Conservation (phyloP, 768 basidiomycete species). For the Serendipita sp. region DNA sequence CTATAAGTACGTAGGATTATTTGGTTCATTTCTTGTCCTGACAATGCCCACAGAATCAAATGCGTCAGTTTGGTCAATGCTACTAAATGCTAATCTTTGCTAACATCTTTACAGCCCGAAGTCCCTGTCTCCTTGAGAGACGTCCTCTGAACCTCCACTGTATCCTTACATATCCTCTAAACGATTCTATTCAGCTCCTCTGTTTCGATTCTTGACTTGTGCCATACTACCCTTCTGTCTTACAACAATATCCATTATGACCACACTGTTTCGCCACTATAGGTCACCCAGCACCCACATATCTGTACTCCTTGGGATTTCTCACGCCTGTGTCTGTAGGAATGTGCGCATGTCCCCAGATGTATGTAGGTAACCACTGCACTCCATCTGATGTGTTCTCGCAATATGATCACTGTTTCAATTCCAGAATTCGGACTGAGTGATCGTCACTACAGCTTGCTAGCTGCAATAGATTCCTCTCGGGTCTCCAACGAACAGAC, state of each 20-base stretch:
- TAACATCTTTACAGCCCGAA: constrained; percentile 45
- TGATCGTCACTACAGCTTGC: constrained; percentile 90
- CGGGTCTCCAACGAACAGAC: constrained; percentile 62
- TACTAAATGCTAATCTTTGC: neutral
- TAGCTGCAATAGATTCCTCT: constrained; percentile 29
- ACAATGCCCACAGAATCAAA: constrained; percentile 51
- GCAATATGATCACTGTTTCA: neutral
- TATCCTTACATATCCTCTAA: constrained; percentile 11
- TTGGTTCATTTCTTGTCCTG: constrained; percentile 9
- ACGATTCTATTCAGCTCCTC: neutral
- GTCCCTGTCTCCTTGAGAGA: constrained; percentile 83
- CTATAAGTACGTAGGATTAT: constrained; percentile 52
- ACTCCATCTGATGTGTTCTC: neutral
- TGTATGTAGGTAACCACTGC: neutral
- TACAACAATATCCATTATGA: neutral
- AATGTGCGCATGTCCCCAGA: neutral
- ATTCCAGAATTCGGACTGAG: constrained; percentile 58
- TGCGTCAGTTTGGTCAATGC: constrained; percentile 40
- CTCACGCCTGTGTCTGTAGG: neutral
- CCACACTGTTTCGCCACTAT: neutral
- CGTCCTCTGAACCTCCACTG: constrained; percentile 43
- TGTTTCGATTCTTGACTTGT: neutral
- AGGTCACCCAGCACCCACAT: neutral
- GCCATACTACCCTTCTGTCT: neutral
- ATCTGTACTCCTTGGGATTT: neutral